Evolutionary conservation across 352 stramenopile genomes (phyloP), one percentile per base, ranked within the genome.

Genomic region (Globisporangium spiculum): DNA sequence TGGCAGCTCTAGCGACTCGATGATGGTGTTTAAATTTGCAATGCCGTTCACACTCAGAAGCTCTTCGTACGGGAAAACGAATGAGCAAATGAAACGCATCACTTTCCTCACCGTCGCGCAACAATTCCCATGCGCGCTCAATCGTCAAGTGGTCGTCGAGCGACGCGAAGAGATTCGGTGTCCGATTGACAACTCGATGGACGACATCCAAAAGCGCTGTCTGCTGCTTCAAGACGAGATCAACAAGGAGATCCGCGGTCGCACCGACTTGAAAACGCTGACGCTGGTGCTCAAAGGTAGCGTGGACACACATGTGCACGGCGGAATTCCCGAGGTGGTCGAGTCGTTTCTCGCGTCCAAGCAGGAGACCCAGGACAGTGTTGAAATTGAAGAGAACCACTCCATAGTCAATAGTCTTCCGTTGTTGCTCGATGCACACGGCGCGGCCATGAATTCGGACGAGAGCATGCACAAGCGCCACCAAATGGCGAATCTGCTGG

Each of bases 281-380:
- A 94, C 81, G 22, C 77, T 91, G 22, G 78, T 94, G 50, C 79
- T 94, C 10, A 94, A 94, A 68, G 86, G 86, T 4, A 94, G 86
- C 32, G 85, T 94, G 5, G 83, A 94, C 67, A 91, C 86, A 0
- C 83, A 94, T 50, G 86, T 94, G 9, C 81, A 94, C 59, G 86
- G 86, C 30, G 86, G 86, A 9, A 77, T 91, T 12, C 84, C 86
- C 0, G 86, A 94, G 70, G 81, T 94, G 0, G 77, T 94, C 55
- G 81, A 89, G 20, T 84, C 80, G 0, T 94, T 94, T 54, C 75
- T 94, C 1, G 68, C 66, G 0, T 52, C 57, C 3, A 38, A 32
- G 14, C 36, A 20, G 20, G 10, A 36, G 0, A 20, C 26, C 9
- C 48, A n/a, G 18, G n/a, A 63, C 32, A 24, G 24, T 9, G 30